Percentiles rank a stretch among this genome's conserved stretches.
Evolutionary conservation across 139 green algal species (phyloP).

Genomic region (Medakamo hakoo): DNA sequence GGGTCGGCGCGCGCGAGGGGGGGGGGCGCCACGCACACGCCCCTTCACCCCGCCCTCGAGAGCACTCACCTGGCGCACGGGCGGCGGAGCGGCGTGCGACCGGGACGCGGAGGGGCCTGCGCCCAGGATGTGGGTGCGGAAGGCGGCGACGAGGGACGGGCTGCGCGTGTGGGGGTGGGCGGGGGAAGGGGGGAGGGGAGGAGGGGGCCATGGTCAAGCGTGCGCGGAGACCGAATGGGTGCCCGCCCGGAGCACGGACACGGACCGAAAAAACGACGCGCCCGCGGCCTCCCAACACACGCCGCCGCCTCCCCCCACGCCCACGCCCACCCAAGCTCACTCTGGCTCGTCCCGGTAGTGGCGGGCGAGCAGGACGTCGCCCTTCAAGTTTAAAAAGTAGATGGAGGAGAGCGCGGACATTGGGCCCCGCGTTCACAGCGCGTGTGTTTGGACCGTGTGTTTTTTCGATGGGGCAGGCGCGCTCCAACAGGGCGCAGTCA

Average conservation of each 20-base stretch:
- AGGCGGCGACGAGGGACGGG: slow-evolving; percentile 66
- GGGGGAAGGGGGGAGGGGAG: background rate
- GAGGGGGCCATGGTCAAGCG: background rate
- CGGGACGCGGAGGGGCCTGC: no score
- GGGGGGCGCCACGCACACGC: no score
- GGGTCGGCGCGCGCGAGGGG: no score
- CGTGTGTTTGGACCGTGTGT: no score
- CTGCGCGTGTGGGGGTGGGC: slow-evolving; percentile 19
- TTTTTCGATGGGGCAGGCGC: no score
- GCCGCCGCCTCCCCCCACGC: background rate
- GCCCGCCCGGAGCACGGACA: background rate
- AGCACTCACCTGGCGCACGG: slow-evolving; percentile 52
- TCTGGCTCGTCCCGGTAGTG: slow-evolving; percentile 84
- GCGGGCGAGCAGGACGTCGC: slow-evolving; percentile 83
- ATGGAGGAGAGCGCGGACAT: slow-evolving; percentile 29
- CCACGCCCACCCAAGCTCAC: slow-evolving; percentile 29
- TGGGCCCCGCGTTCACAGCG: no score
- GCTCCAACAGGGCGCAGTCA: no score
- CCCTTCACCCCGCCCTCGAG: no score
- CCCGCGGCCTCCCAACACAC: background rate
- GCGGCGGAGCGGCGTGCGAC: slow-evolving; percentile 11
- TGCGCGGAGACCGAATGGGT: no score
- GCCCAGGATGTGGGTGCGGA: slow-evolving; percentile 68
- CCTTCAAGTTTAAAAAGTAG: slow-evolving; percentile 85
- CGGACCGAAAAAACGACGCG: background rate